Base-by-base conservation (phyloP, 176 grass and related monocot species). In the Luzula sylvatica region DNA sequence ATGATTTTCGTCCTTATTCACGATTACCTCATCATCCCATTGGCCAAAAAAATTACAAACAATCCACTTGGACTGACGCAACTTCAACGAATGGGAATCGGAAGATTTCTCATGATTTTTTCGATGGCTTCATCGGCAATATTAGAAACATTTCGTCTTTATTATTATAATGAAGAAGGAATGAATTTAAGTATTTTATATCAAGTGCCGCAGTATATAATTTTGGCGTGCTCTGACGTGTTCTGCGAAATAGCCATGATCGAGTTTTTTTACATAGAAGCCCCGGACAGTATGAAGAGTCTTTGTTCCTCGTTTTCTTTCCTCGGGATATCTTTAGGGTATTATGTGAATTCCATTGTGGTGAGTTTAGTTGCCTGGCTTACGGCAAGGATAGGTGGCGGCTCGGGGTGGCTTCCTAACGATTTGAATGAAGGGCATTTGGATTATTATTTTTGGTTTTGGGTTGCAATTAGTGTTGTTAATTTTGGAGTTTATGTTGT, bases 241-340 rank as follows among this genome's bases (percentile, higher is more conserved):
- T 86, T 86, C 72, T 54, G 70, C 58, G 77, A 66, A 23, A 84
- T 86, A 51, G 82, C 87, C 20, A 79, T 85, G 65, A 79, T 92
- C 3, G 87, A 92, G 58, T 92, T 92, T 73, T 92, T 92, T 77
- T 92, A 92, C 60, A 72, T 69, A 11, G 72, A 92, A 80, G 87
- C 76, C 1, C 81, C 87, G 1, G 77, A 61, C 5, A 57, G 69
- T 1, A 93, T 93, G 87, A 67, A 76, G 55, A 93, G 87, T 80
- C 80, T 93, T 58, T 85, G 87, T 69, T 81, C 80, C 1, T 68
- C 87, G 3, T 68, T 93, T 49, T 77, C 81, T 3, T 82, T 85
- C 68, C 87, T 93, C 1, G 74, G 80, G 17, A 68, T 84, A 3
- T 77, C 87, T 8, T 70, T 93, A 6, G 87, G 77, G 0, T 66